Evolutionary conservation across 2,329 filamentous ascomycete genomes (phyloP), one percentile per base, ranked within the genome.

Genomic region (Hypoxylon sp.): DNA sequence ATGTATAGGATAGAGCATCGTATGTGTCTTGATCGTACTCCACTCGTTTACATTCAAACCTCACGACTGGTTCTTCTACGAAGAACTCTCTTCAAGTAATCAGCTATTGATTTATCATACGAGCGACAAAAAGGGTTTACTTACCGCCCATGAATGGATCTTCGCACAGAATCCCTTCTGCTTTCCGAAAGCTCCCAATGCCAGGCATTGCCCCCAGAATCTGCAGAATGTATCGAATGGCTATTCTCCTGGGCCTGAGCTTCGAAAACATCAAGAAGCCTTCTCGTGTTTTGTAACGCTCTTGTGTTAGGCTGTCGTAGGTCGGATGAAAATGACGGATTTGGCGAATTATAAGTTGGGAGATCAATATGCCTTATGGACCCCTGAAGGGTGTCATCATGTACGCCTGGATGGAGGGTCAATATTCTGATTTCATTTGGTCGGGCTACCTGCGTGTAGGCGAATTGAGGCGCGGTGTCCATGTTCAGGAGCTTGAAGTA

Each of bases 201-300:
- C 59, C 59, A 62, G 17, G 30, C 28, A 19, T 53, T 39, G 19
- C 59, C 59, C 28, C 59, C 59, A 6, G 32, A 49, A 19, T 62
- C 59, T 2, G 32, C 34, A n/a, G 53, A 57, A 17, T 52, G 20
- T 4, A 34, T 15, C 10, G 47, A 48, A 15, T 62, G 52, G 13
- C 32, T 46, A 24, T n/a, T 6, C 22, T 19, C 19, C 5, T 37
- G 52, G 5, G 53, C 51, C 2, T 56, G 52, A 2, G 59, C 52
- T 56, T 62, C 59, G n/a, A 62, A 62, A 13, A 56, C 56, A 43
- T 62, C 59, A 19, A 62, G 59, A 26, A 62, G 30, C 22, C 41
- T 48, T 28, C 53, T 56, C 15, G 59, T 62, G 26, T 62, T 62
- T 13, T 53, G 41, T 8, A 61, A n/a, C 20, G 28, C 17, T 28